Evolutionary conservation across 805 yeast genomes (phyloP).

Genomic region (Candida sakaeoensis): DNA sequence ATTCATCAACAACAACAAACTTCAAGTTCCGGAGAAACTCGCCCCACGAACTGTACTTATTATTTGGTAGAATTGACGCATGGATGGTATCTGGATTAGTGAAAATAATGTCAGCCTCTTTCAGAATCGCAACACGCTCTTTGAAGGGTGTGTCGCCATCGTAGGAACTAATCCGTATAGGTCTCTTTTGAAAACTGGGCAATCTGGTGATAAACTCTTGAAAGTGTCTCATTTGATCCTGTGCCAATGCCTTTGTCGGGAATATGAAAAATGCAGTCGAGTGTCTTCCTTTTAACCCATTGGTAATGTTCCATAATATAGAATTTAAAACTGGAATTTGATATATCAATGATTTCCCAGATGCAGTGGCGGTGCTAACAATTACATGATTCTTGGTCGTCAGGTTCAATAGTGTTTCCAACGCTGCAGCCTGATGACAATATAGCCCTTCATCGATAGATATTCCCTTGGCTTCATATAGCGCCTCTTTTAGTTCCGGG

Average conservation of each 20-base stretch:
- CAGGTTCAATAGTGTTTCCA: conserved; percentile 47
- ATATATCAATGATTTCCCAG: conserved; percentile 91
- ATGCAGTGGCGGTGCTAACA: conserved; percentile 91
- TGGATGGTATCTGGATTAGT: conserved; percentile 96
- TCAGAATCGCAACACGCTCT: conserved; percentile 51
- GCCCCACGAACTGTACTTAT: conserved; percentile 65
- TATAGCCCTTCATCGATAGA: conserved; percentile 51
- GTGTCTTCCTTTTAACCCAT: conserved; percentile 26
- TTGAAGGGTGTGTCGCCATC: conserved; percentile 87
- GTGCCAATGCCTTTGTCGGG: conserved; percentile 97
- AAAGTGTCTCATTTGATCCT: conserved; percentile 88
- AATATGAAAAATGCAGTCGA: conserved; percentile 81
- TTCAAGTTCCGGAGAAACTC: conserved; percentile 60
- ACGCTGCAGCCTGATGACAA: conserved; percentile 78
- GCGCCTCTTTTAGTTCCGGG: conserved; percentile 45
- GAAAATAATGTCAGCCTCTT: conserved; percentile 72
- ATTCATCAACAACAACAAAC: conserved; percentile 76
- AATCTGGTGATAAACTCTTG: conserved; percentile 51
- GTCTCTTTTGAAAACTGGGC: conserved; percentile 33
- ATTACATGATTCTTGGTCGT: conserved; percentile 57
- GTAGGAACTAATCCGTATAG: conserved; percentile 66
- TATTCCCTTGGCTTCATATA: conserved; percentile 45
- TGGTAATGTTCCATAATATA: conserved; percentile 32
- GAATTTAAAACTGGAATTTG: conserved; percentile 75
- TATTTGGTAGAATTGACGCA: conserved; percentile 69